A percentile compares a stretch with the other conserved stretches of the same genome.
phyloP scores from a whole-genome alignment of 192 early-diverging fungal genomes.

The Umbelopsis sp. region DNA sequence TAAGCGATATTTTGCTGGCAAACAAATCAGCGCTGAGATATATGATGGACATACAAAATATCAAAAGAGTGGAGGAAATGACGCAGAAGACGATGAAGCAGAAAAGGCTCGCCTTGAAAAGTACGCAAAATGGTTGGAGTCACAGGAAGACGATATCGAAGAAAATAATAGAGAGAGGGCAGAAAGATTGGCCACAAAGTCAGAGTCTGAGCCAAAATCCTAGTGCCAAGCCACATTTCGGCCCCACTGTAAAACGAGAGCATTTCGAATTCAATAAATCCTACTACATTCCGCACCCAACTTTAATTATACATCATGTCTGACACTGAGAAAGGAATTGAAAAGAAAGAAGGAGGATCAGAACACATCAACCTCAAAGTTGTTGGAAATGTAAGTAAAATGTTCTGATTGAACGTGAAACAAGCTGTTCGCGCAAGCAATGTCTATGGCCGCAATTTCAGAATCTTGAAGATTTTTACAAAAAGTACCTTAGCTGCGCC shows the following conservation, averaged over 20 bases:
- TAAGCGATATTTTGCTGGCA: constrained; percentile 88
- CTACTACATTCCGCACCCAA: not conserved
- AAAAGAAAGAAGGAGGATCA: constrained; percentile 46
- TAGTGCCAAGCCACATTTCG: constrained; percentile 5
- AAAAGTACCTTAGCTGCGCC: too few species aligned
- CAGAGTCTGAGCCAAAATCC: not conserved
- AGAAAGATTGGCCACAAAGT: constrained; percentile 7
- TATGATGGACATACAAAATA: constrained; percentile 87
- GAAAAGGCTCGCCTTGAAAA: constrained; percentile 78
- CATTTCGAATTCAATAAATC: not conserved
- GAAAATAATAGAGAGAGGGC: constrained; percentile 16
- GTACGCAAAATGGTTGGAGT: constrained; percentile 91
- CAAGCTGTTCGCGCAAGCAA: not conserved
- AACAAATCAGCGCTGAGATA: constrained; percentile 72
- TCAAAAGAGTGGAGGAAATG: constrained; percentile 48
- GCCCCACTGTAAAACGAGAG: not conserved
- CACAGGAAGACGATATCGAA: constrained; percentile 21
- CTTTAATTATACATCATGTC: constrained; percentile 27
- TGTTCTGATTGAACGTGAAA: not conserved
- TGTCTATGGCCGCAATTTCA: not conserved
- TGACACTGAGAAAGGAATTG: constrained; percentile 27
- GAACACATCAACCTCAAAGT: constrained; percentile 96
- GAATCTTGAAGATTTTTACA: too few species aligned
- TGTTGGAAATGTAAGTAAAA: constrained; percentile 75
- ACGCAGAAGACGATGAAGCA: constrained; percentile 67